Evolutionary conservation across 2,329 filamentous ascomycete species (phyloP), one percentile per base, ranked within the genome.

Genomic region (Verticillium nonalfalfae): DNA sequence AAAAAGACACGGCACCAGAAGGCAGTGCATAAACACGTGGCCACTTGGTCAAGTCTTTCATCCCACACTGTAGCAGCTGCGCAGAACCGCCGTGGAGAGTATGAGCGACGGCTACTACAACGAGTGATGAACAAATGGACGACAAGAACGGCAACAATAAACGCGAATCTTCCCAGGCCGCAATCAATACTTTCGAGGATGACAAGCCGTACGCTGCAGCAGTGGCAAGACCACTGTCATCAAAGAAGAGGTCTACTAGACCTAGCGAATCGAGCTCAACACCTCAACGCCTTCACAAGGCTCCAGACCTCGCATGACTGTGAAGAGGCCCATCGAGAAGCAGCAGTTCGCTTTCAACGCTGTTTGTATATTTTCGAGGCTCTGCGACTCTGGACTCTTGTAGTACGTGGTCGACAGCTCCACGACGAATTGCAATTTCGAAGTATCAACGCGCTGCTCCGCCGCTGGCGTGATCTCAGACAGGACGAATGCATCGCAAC

Each of bases 1-100:
- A 61, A 60, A 35, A 36, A 58, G 6, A 56, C 57, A 34, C 58
- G 61, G 9, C 59, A 59, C 26, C 61, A 63, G 9, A 31, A 39
- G 10, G 18, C 56, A 14, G 9, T 40, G 21, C 36, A 31, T 35
- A 35, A 33, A 33, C 11, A 39, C 36, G 56, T 18, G 21, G 38
- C 6, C 33, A 26, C 31, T 9, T 56, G 54, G 54, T 15, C 54
- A 2, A 34, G 26, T 15, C 54, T 56, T 15, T 9, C 18, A 14
- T 31, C 11, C 26, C 1, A 34, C 15, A 56, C 54, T 4, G 7
- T 9, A 11, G 4, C 18, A 3, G 18, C 13, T 13, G 26, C 18
- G 15, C 54, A 56, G 34, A 14, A n/a, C 13, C 54, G 34, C 9
- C 6, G 18, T 10, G 11, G 21, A 52, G 18, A 7, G 18, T 26